phyloP scores from a whole-genome alignment of 805 yeast species.

The Alloascoidea africana region DNA sequence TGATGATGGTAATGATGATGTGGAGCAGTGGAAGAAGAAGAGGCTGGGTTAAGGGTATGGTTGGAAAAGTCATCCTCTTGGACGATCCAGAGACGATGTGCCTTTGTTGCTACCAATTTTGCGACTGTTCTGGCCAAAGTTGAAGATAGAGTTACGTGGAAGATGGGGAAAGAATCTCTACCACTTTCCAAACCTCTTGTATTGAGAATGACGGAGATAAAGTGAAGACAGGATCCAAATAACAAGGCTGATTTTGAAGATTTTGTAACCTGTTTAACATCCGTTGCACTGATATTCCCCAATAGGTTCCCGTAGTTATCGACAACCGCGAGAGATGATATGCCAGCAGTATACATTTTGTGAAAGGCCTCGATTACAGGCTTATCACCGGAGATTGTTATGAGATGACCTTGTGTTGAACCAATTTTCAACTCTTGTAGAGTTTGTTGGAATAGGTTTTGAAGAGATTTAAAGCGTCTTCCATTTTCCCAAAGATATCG shows the following conservation, averaged over 20 bases:
- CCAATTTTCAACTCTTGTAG: slow-evolving; percentile 70
- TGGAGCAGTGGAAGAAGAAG: no score
- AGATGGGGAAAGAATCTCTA: slow-evolving; percentile 92
- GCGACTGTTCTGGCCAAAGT: slow-evolving; percentile 84
- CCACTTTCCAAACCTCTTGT: slow-evolving; percentile 88
- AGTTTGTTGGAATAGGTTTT: slow-evolving; percentile 52
- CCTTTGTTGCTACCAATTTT: slow-evolving; percentile 85
- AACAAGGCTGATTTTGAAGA: slow-evolving; percentile 77
- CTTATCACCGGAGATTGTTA: slow-evolving; percentile 78
- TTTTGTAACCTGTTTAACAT: slow-evolving; percentile 76
- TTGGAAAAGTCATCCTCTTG: slow-evolving; percentile 11
- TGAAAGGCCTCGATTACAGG: slow-evolving; percentile 73
- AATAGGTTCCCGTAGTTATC: slow-evolving; percentile 61
- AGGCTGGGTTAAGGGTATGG: no score
- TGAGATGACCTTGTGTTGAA: slow-evolving; percentile 40
- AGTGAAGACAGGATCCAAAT: slow-evolving; percentile 73
- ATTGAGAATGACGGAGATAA: slow-evolving; percentile 71
- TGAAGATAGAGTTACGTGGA: slow-evolving; percentile 72
- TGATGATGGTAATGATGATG: no score
- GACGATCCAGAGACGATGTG: slow-evolving; percentile 51
- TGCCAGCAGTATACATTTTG: slow-evolving; percentile 71
- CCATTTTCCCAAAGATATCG: slow-evolving; percentile 88
- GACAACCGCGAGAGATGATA: slow-evolving; percentile 85
- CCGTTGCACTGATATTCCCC: slow-evolving; percentile 91
- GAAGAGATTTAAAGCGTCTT: slow-evolving; percentile 69